Evolutionary conservation across 2,329 filamentous ascomycete genomes (phyloP).

Genomic region (Phyllosticta citriasiana): DNA sequence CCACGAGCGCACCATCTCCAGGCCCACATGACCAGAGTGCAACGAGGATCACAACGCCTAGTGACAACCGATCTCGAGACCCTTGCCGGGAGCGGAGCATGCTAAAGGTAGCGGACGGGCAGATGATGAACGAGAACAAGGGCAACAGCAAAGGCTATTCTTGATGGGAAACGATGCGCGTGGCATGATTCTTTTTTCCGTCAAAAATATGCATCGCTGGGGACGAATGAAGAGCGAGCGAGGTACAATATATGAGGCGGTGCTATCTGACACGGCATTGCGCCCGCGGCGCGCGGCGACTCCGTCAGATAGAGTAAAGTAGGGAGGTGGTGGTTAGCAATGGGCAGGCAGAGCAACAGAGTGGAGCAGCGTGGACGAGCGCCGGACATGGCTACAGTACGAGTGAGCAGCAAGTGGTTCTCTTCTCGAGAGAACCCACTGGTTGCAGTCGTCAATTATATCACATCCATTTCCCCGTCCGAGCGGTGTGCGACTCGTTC

Average conservation of each 20-base stretch:
- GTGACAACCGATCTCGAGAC: conserved; percentile 7
- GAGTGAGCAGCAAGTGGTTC: neutral
- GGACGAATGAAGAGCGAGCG: neutral
- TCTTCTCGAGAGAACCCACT: no score
- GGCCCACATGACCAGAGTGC: conserved; percentile 9
- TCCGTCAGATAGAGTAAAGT: neutral
- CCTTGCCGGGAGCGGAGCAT: neutral
- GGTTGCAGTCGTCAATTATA: neutral
- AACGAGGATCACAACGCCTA: conserved; percentile 9
- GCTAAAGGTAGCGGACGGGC: neutral
- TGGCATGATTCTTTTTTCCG: neutral
- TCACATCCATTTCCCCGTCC: neutral
- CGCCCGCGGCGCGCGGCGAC: neutral
- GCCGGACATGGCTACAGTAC: neutral
- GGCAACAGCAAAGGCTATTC: neutral
- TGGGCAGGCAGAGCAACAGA: no score
- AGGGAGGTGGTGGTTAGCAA: neutral
- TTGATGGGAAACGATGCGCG: neutral
- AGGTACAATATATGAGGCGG: neutral
- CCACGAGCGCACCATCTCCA: conserved; percentile 8
- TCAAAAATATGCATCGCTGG: neutral
- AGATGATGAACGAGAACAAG: neutral
- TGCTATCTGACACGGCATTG: neutral
- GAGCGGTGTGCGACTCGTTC: neutral
- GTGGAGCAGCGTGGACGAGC: neutral